Percentiles rank a stretch among this genome's conserved stretches.
Conservation (phyloP, 1,139 yeast species). For the Meyerozyma sp. region DNA sequence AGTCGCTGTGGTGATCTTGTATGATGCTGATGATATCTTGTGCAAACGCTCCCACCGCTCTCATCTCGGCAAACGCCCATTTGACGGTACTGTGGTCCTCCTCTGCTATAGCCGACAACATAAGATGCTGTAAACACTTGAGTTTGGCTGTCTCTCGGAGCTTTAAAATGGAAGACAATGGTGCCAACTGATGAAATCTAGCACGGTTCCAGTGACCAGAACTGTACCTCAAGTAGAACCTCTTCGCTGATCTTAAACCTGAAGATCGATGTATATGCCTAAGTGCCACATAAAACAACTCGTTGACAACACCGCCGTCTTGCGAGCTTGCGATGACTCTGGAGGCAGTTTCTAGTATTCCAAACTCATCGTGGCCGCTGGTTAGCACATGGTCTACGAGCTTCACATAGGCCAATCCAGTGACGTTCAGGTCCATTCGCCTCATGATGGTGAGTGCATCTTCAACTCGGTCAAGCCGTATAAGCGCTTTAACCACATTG, state of each 20-base stretch:
- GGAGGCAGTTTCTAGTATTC: not conserved
- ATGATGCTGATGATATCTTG: constrained; percentile 15
- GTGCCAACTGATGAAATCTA: not conserved
- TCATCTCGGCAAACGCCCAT: constrained; percentile 33
- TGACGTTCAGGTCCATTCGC: not conserved
- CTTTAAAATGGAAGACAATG: not conserved
- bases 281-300: not conserved
- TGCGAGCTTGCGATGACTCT: not conserved
- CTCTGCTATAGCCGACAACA: constrained; percentile 8
- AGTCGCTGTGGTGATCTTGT: constrained; percentile 4
- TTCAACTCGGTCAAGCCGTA: not conserved
- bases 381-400: not conserved
- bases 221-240: not conserved
- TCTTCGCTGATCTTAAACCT: not conserved
- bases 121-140: not conserved
- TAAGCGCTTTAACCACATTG: not conserved
- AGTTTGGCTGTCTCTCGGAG: not conserved
- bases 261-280: not conserved
- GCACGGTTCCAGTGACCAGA: not conserved
- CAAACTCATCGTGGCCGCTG: not conserved
- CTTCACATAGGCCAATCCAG: not conserved
- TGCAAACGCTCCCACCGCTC: constrained; percentile 23
- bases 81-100: constrained; percentile 17
- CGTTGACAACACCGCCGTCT: not conserved
- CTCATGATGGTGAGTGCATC: not conserved